These are phyloP conservation scores for Eleusine indica DNA, from an alignment of 176 grass and related monocot genomes.

Conservation along the genomic window DNA sequence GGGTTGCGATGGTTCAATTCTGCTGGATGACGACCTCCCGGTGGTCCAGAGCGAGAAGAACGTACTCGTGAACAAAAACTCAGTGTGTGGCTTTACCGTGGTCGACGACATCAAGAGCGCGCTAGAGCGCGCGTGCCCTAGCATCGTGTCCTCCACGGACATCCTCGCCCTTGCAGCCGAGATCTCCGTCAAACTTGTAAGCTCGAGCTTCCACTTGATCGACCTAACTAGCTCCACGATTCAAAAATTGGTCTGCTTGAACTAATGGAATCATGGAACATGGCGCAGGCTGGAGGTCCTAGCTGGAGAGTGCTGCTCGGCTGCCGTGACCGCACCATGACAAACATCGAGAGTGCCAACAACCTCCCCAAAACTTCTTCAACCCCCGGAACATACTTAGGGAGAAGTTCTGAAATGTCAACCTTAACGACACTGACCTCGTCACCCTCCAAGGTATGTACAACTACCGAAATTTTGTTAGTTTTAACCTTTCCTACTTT, in stretches of 20 bases:
- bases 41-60: slow-evolving; percentile 29
- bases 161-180: slow-evolving; percentile 34
- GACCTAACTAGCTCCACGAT: not conserved
- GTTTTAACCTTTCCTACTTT: no score
- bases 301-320: slow-evolving; percentile 16
- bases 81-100: slow-evolving; percentile 28
- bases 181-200: slow-evolving; percentile 26
- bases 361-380: slow-evolving; percentile 48
- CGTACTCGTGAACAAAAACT: slow-evolving; percentile 22
- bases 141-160: slow-evolving; percentile 40
- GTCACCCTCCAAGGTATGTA: slow-evolving; percentile 51
- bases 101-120: slow-evolving; percentile 44
- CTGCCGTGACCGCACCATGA: not conserved
- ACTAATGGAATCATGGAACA: not conserved
- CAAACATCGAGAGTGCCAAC: slow-evolving; percentile 20
- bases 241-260: not conserved
- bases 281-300: not conserved
- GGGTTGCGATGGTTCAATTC: slow-evolving; percentile 32
- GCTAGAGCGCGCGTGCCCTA: slow-evolving; percentile 10
- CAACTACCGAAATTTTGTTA: not conserved
- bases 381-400: slow-evolving; percentile 31
- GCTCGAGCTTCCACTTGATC: not conserved
- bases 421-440: slow-evolving; percentile 55
- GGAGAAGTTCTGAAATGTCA: slow-evolving; percentile 50
- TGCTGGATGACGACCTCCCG: slow-evolving; percentile 26